Percentiles rank a stretch among this genome's conserved stretches.
phyloP scores from a whole-genome alignment of 164 flowering plant species.

The grape (Vitis vinifera) region DNA sequence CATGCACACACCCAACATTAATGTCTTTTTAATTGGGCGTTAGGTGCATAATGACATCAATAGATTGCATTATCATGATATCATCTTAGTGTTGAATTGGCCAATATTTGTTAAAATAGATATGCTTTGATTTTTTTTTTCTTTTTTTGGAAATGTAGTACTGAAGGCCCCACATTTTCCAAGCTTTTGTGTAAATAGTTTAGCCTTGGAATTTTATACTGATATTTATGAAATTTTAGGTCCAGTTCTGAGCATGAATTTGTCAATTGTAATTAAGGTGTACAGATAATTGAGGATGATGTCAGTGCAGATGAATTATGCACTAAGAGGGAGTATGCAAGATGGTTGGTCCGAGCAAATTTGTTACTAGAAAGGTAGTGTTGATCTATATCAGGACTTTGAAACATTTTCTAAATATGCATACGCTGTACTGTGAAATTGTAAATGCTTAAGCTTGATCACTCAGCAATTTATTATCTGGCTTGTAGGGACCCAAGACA shows the following conservation, averaged over 20 bases:
- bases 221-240: slow-evolving; percentile 15
- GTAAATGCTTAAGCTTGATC: neutral
- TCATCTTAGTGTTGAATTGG: too few species aligned
- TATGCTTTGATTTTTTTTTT: too few species aligned
- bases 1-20: too few species aligned
- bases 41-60: too few species aligned
- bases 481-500: slow-evolving; percentile 57
- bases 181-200: too few species aligned
- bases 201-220: neutral
- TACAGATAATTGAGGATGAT: slow-evolving; percentile 77
- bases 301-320: slow-evolving; percentile 65
- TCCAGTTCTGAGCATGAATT: slow-evolving; percentile 39
- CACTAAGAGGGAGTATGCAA: slow-evolving; percentile 84
- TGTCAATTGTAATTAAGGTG: slow-evolving; percentile 35
- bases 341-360: slow-evolving; percentile 74
- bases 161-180: too few species aligned
- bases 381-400: neutral
- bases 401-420: neutral
- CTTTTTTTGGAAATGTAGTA: too few species aligned
- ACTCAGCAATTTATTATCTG: slow-evolving; percentile 9
- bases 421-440: neutral
- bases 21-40: too few species aligned
- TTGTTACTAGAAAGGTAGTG: slow-evolving; percentile 72
- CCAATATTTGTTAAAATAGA: too few species aligned
- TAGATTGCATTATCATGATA: too few species aligned